These are phyloP conservation scores for Passiflora organensis DNA, from an alignment of 345 rosid genomes.

Conservation along the genomic window DNA sequence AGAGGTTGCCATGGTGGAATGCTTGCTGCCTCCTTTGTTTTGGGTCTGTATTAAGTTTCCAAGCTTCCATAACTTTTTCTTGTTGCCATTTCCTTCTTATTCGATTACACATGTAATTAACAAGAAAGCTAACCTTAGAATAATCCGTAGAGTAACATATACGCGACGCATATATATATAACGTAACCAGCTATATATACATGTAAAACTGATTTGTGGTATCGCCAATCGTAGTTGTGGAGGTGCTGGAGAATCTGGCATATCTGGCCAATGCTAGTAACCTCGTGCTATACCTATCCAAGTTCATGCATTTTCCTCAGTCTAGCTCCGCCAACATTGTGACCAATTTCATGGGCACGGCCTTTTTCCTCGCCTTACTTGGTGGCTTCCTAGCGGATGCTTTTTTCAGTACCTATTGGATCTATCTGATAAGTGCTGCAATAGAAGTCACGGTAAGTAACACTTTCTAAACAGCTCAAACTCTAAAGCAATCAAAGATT, in stretches of 20 bases:
- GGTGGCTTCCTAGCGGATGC: slow-evolving; percentile 89
- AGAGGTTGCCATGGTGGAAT: slow-evolving; percentile 72
- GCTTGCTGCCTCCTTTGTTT: slow-evolving; percentile 70
- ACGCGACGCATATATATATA: too few species aligned
- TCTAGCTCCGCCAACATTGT: slow-evolving; percentile 73
- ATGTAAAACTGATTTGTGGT: slow-evolving; percentile 3
- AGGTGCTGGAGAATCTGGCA: slow-evolving; percentile 84
- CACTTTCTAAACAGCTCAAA: too few species aligned
- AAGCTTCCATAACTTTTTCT: background rate
- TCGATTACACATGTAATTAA: background rate
- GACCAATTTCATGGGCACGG: slow-evolving; percentile 87
- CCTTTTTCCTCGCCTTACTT: slow-evolving; percentile 76
- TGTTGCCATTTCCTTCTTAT: background rate
- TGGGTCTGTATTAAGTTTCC: slow-evolving; percentile 39
- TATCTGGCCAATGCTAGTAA: slow-evolving; percentile 90
- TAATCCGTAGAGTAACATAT: too few species aligned
- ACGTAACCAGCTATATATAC: too few species aligned
- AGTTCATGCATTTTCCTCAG: slow-evolving; percentile 72
- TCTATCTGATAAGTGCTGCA: slow-evolving; percentile 63
- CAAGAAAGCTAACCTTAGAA: background rate
- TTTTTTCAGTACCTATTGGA: slow-evolving; percentile 57
- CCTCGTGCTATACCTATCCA: slow-evolving; percentile 71
- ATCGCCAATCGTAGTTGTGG: slow-evolving; percentile 55
- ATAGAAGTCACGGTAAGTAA: slow-evolving; percentile 72
- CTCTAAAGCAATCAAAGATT: too few species aligned